Evolutionary conservation across 2,329 filamentous ascomycete genomes (phyloP).

Genomic region (Fusarium sp.): DNA sequence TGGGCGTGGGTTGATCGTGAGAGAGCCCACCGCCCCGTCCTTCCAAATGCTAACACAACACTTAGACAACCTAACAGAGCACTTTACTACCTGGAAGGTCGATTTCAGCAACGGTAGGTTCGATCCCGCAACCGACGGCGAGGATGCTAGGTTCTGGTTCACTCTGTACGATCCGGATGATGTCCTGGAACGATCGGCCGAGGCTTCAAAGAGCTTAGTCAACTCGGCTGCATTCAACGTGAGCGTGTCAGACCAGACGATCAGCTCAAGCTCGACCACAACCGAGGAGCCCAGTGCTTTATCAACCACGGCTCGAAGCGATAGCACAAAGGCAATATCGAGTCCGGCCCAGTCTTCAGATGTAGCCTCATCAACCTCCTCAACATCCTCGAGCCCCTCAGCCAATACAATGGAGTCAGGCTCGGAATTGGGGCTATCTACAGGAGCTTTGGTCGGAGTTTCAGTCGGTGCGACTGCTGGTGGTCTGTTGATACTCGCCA

Average conservation of each 20-base stretch:
- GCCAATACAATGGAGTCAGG: neutral
- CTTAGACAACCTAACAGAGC: neutral
- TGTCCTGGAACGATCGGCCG: neutral
- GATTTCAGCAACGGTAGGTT: neutral
- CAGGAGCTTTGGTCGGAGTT: neutral
- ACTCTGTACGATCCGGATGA: neutral
- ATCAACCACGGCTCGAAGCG: neutral
- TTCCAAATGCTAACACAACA: neutral
- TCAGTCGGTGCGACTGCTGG: neutral
- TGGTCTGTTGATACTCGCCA: neutral
- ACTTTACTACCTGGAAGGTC: neutral
- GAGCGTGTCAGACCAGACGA: neutral
- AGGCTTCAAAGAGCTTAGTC: constrained; percentile 1
- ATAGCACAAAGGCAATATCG: neutral
- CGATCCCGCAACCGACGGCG: neutral
- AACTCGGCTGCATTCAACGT: constrained; percentile 2
- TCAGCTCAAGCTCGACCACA: neutral
- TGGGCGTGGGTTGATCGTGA: constrained; percentile 4
- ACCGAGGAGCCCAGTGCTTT: neutral
- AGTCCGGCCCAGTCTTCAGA: neutral
- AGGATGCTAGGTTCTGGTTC: constrained; percentile 1
- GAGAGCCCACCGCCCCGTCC: neutral
- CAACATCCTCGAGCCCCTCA: too few species aligned
- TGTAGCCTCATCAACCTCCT: neutral
- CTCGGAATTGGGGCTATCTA: neutral